Evolutionary conservation across 2,329 filamentous ascomycete genomes (phyloP), one percentile per base, ranked within the genome.

Genomic region (Thermothelomyces thermophilus): DNA sequence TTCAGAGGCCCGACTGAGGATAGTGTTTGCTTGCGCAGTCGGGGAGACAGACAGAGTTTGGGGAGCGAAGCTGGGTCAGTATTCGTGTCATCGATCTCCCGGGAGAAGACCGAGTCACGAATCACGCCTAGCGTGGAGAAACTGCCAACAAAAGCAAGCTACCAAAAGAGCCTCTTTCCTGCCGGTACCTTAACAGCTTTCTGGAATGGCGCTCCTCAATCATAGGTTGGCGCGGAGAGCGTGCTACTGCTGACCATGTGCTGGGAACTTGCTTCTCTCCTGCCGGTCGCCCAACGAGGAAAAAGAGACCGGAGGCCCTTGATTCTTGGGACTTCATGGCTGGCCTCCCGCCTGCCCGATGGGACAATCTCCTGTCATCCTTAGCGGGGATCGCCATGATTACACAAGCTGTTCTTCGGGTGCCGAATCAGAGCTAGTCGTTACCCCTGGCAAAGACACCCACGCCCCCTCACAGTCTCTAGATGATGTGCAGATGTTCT

Each of bases 401-500:
- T 26, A 37, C 50, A 47, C 26, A 19, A 44, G 46, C 42, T 46
- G 34, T 47, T 41, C 22, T 35, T 51, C 47, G 30, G 28, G 43
- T 41, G 36, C 43, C 43, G 40, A 34, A 42, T 37, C 31, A 26
- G 33, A 47, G 36, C 41, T 41, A 42, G 51, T 34, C 49, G 40
- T 14, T 20, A 26, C 36, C 42, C 22, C 24, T 26, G 26, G 19
- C 37, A 28, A 34, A 6, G n/a, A 5, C 16, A 20, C 24, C 28
- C 45, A 17, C 37, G 16, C 30, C 44, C 31, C 42, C 19, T 24
- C 24, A 26, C 43, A 48, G 48, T 52, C 37, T 48, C 48, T 48
- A 36, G 36, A 55, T 56, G 56, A 57, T 56, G 48, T 54, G 52
- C 56, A 56, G 44, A 31, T 57, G 37, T 48, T 49, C 47, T 50